phyloP scores from a whole-genome alignment of 352 stramenopile genomes.

The Phytophthora foliorum region DNA sequence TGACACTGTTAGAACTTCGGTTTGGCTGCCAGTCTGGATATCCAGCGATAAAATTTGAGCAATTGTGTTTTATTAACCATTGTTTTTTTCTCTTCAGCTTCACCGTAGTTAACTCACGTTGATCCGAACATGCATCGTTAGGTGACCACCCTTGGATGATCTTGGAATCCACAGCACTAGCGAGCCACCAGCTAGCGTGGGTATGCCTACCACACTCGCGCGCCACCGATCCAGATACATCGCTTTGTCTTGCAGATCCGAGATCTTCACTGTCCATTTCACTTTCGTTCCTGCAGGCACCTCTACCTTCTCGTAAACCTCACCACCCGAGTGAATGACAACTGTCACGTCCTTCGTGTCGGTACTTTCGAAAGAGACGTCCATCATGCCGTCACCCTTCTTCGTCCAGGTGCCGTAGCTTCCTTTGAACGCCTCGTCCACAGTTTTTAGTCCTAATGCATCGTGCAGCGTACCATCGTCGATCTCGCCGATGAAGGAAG shows the following conservation, averaged over 20 bases:
- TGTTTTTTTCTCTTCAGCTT: constrained; percentile 3
- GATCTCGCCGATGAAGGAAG: constrained; percentile 37
- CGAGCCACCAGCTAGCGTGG: constrained; percentile 30
- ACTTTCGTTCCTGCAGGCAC: constrained; percentile 26
- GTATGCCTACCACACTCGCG: constrained; percentile 40
- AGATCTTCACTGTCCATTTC: constrained; percentile 26
- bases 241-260: constrained; percentile 44
- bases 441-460: constrained; percentile 35
- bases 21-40: neutral
- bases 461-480: constrained; percentile 47
- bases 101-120: constrained; percentile 58
- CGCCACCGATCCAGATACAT: constrained; percentile 71
- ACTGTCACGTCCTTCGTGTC: constrained; percentile 38
- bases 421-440: constrained; percentile 46
- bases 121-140: constrained; percentile 51
- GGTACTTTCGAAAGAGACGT: constrained; percentile 39
- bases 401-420: constrained; percentile 47
- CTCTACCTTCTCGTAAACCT: constrained; percentile 14
- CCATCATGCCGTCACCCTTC: constrained; percentile 38
- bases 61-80: neutral
- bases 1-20: neutral
- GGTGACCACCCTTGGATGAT: constrained; percentile 37
- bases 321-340: constrained; percentile 45
- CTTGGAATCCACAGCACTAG: constrained; percentile 57
- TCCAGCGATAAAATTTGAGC: neutral